phyloP scores from a whole-genome alignment of 1,284 basidiomycete species.

The Inonotus hispidus region DNA sequence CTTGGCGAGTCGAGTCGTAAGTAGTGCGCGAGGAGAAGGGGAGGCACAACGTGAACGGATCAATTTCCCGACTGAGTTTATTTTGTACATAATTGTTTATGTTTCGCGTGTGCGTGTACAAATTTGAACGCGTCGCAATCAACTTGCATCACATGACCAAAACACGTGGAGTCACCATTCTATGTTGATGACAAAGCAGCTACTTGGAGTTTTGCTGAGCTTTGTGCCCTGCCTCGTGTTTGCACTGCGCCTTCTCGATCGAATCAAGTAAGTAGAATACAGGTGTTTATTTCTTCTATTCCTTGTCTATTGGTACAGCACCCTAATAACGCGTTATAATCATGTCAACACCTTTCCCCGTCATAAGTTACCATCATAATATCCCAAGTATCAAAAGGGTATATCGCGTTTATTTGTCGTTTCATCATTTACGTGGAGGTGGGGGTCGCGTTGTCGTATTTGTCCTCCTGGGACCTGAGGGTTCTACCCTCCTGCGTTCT shows the following conservation, averaged over 20 bases:
- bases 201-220: background rate
- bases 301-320: background rate
- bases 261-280: background rate
- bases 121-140: background rate
- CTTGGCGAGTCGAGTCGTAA: background rate
- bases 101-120: background rate
- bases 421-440: background rate
- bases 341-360: slow-evolving; percentile 8
- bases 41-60: background rate
- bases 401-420: background rate
- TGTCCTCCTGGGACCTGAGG: slow-evolving; percentile 10
- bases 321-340: slow-evolving; percentile 8
- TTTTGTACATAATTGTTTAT: background rate
- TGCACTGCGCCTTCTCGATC: background rate
- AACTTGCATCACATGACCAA: background rate
- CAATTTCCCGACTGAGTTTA: background rate
- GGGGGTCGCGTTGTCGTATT: background rate
- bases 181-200: background rate
- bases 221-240: background rate
- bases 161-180: background rate
- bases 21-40: background rate
- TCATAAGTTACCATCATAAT: slow-evolving; percentile 1
- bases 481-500: slow-evolving; percentile 13
- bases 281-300: background rate
- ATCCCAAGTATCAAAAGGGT: background rate